Conservation (phyloP, 2,329 filamentous ascomycete species). For the Pseudogymnoascus sp. region DNA sequence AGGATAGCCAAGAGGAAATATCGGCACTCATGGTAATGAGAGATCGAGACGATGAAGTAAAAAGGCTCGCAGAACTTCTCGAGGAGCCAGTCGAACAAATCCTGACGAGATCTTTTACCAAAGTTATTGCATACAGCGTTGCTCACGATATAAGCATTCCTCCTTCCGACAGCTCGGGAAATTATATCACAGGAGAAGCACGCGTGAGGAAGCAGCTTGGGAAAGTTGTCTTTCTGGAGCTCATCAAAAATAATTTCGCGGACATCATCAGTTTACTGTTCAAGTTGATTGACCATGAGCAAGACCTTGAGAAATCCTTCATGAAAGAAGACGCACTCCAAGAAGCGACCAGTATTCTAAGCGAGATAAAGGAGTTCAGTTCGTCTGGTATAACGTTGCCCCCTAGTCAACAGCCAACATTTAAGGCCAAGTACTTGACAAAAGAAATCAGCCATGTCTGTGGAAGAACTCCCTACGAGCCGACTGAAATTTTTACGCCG, state of each 20-base stretch:
- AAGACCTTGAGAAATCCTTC: conserved; percentile 61
- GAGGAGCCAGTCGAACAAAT: conserved; percentile 47
- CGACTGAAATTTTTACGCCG: conserved; percentile 64
- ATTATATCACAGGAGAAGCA: conserved; percentile 50
- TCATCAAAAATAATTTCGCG: conserved; percentile 63
- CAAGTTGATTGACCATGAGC: conserved; percentile 69
- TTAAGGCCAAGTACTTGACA: conserved; percentile 68
- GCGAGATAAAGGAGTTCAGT: conserved; percentile 60
- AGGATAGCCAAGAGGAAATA: conserved; percentile 66
- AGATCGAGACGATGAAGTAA: conserved; percentile 55
- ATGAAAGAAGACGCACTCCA: conserved; percentile 49
- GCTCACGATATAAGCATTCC: conserved; percentile 59
- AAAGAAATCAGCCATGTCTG: conserved; percentile 74
- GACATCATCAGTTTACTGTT: conserved; percentile 72
- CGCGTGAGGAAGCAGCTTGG: conserved; percentile 64
- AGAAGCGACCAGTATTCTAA: conserved; percentile 56
- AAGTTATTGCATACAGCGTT: conserved; percentile 74
- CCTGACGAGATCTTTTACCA: conserved; percentile 63
- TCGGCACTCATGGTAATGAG: conserved; percentile 78
- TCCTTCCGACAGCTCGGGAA: conserved; percentile 30
- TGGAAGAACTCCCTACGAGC: conserved; percentile 58
- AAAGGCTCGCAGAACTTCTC: conserved; percentile 52
- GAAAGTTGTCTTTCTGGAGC: conserved; percentile 52
- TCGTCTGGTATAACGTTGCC: conserved; percentile 60
- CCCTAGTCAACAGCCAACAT: conserved; percentile 77